These are phyloP conservation scores for Xerocomus brunneocitrinus DNA, from an alignment of 768 basidiomycete species.

Conservation along the genomic window DNA sequence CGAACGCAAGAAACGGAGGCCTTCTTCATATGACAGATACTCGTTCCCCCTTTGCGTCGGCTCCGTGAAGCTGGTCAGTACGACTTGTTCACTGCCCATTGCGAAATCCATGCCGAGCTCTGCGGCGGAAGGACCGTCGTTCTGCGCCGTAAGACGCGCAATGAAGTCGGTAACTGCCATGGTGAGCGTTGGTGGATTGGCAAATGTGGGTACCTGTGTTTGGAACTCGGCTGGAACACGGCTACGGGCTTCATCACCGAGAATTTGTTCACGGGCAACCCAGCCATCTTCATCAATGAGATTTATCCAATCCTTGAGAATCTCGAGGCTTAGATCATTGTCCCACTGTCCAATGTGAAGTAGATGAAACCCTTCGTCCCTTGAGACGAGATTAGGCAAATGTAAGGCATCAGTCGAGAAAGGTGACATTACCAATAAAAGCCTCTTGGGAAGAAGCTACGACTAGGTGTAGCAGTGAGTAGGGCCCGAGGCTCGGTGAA, in stretches of 20 bases:
- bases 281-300: slow-evolving; percentile 93
- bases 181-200: slow-evolving; percentile 91
- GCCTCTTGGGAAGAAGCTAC: slow-evolving; percentile 95
- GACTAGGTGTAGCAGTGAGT: slow-evolving; percentile 89
- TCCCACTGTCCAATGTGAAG: slow-evolving; percentile 92
- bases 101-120: slow-evolving; percentile 65
- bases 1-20: slow-evolving; percentile 63
- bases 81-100: slow-evolving; percentile 49
- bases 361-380: slow-evolving; percentile 98
- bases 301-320: slow-evolving; percentile 84
- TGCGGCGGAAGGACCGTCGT: slow-evolving; percentile 45
- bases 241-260: slow-evolving; percentile 95
- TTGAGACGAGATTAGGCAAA: slow-evolving; percentile 25
- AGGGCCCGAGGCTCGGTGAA: slow-evolving; percentile 73
- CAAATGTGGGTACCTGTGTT: slow-evolving; percentile 89
- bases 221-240: slow-evolving; percentile 89
- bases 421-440: slow-evolving; percentile 81
- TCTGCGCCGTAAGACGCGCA: slow-evolving; percentile 52
- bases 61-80: slow-evolving; percentile 33
- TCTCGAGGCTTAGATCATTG: slow-evolving; percentile 85
- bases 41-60: slow-evolving; percentile 37
- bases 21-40: slow-evolving; percentile 56
- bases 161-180: slow-evolving; percentile 95
- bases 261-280: slow-evolving; percentile 94
- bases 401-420: background rate